Evolutionary conservation across 768 basidiomycete genomes (phyloP).

Genomic region (Mycena latifolia): DNA sequence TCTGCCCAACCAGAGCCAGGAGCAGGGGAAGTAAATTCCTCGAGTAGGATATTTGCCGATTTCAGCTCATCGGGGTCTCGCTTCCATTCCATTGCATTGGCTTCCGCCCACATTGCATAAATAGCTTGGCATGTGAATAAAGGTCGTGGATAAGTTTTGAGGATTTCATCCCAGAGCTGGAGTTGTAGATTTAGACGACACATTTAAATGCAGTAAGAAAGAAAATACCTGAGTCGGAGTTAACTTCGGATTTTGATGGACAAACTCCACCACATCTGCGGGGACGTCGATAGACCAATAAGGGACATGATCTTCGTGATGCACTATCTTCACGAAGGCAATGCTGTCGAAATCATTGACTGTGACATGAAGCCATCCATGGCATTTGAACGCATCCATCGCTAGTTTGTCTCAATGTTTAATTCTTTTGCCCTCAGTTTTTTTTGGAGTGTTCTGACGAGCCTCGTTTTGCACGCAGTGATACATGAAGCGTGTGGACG

Average conservation of each 20-base stretch:
- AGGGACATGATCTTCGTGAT: not conserved
- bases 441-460: not conserved
- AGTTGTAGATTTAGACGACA: not conserved
- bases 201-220: not conserved
- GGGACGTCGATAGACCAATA: slow-evolving; percentile 8
- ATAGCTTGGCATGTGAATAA: slow-evolving; percentile 33
- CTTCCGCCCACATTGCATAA: slow-evolving; percentile 39
- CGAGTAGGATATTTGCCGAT: slow-evolving; percentile 42
- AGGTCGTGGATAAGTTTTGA: not conserved
- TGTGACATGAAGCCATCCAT: slow-evolving; percentile 15
- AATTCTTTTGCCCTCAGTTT: not conserved
- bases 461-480: slow-evolving; percentile 1
- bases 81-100: slow-evolving; percentile 38
- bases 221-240: not conserved
- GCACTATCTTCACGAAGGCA: slow-evolving; percentile 8
- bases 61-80: slow-evolving; percentile 42
- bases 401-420: slow-evolving; percentile 4
- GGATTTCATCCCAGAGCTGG: not conserved
- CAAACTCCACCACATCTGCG: not conserved
- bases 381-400: not conserved
- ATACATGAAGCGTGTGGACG: not conserved
- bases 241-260: not conserved
- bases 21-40: slow-evolving; percentile 22
- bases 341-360: not conserved
- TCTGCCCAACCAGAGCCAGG: not conserved